A percentile compares a stretch with the other conserved stretches of the same genome.
phyloP scores from a whole-genome alignment of 768 basidiomycete species.

The Pholiota molesta region DNA sequence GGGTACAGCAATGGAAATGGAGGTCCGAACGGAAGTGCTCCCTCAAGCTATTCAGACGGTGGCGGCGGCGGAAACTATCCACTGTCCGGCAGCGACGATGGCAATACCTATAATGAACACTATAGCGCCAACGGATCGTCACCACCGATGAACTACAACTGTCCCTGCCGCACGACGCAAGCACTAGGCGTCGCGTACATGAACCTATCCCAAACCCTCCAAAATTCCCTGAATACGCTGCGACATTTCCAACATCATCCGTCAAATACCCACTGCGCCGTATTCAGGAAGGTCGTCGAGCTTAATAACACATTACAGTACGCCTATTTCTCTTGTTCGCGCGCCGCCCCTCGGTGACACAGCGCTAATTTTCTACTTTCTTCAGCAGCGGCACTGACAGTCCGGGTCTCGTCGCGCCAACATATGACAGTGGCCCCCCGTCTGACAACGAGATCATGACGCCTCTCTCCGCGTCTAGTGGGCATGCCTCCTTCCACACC shows the following conservation, averaged over 20 bases:
- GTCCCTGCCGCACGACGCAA: slow-evolving; percentile 67
- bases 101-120: slow-evolving; percentile 36
- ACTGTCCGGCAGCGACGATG: slow-evolving; percentile 39
- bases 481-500: slow-evolving; percentile 47
- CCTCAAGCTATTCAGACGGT: slow-evolving; percentile 42
- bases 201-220: slow-evolving; percentile 64
- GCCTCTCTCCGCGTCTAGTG: slow-evolving; percentile 52
- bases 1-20: slow-evolving; percentile 6
- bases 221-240: slow-evolving; percentile 55
- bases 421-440: slow-evolving; percentile 62
- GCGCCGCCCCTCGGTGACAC: slow-evolving; percentile 1
- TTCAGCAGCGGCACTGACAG: slow-evolving; percentile 50
- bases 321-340: slow-evolving; percentile 31
- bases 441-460: slow-evolving; percentile 67
- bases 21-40: slow-evolving; percentile 12
- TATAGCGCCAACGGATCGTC: slow-evolving; percentile 35
- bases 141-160: slow-evolving; percentile 41
- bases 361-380: slow-evolving; percentile 3
- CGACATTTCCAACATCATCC: slow-evolving; percentile 65
- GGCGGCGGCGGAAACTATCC: slow-evolving; percentile 34
- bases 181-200: slow-evolving; percentile 61
- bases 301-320: slow-evolving; percentile 69
- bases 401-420: slow-evolving; percentile 46
- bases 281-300: slow-evolving; percentile 63
- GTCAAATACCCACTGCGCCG: slow-evolving; percentile 51